phyloP scores from a whole-genome alignment of 768 basidiomycete genomes.

The Psilocybe cubensis region DNA sequence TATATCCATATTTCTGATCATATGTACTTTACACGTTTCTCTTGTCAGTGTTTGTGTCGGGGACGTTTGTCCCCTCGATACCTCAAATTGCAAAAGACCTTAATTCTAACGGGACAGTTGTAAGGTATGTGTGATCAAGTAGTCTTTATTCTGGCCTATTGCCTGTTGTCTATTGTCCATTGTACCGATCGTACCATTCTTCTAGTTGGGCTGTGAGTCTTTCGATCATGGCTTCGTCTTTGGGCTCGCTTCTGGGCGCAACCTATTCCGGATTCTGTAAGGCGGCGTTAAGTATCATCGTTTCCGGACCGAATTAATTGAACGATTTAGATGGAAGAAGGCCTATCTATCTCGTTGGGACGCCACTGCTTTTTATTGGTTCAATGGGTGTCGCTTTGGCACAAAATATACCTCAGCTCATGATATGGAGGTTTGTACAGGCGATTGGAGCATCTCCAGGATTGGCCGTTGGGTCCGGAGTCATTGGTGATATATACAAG shows the following conservation, averaged over 20 bases:
- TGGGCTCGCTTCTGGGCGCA: constrained; percentile 32
- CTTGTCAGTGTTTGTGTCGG: constrained; percentile 19
- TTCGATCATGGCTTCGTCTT: constrained; percentile 32
- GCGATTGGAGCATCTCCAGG: constrained; percentile 63
- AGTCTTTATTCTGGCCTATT: neutral
- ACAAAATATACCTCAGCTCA: constrained; percentile 42
- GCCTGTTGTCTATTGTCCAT: no score
- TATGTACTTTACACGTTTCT: neutral
- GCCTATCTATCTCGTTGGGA: constrained; percentile 55
- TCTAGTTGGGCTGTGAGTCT: constrained; percentile 33
- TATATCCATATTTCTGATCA: neutral
- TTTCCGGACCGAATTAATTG: neutral
- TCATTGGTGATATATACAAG: constrained; percentile 65
- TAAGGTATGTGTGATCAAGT: constrained; percentile 16
- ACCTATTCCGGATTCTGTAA: constrained; percentile 39
- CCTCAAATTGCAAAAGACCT: constrained; percentile 28
- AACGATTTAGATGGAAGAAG: constrained; percentile 57
- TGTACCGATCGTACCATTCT: neutral
- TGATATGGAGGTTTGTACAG: constrained; percentile 65
- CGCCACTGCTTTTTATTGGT: constrained; percentile 62
- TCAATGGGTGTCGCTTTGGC: constrained; percentile 63
- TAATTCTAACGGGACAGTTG: constrained; percentile 20
- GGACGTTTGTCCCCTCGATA: constrained; percentile 29
- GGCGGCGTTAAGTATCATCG: neutral
- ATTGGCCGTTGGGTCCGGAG: constrained; percentile 53